Base-by-base conservation (phyloP, 306 rosid species). In the Cicer arietinum region DNA sequence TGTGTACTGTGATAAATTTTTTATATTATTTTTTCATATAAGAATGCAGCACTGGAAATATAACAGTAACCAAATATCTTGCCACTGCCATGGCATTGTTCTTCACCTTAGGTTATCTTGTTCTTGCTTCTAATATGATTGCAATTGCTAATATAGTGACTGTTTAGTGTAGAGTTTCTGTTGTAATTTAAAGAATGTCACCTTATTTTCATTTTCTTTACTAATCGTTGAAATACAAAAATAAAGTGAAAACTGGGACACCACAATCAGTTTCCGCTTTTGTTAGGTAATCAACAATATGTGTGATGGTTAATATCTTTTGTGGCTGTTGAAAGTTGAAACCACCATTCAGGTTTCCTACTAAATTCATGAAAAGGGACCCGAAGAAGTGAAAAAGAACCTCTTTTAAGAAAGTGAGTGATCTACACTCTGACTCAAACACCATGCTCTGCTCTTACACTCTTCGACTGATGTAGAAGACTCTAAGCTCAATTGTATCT, bases 21-120 rank as follows among this genome's bases (percentile, higher is more conserved):
- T 60, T 1, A 62, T 37, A 25, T 25, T 3, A 4, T 30, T 30
- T 77, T 65, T 39, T 10, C 2, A 17, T 61, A 61, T 67, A 17
- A 59, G 67, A 67, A 73, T 77, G 74, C 25, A 17, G 17, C 67
- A 48, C 50, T 14, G 39, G 45, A 71, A 66, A 22, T 8, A 73
- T 54, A 64, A 41, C 41, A 58, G 65, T 53, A 54, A 64, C 37
- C 30, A 14, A 22, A 46, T 54, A 67, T 48, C 25, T 51, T 37
- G 63, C 51, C 54, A 67, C 11, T 47, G 16, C 44, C 16, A 60
- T 10, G 18, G n/a, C 75, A 1, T 57, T 61, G 14, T 22, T 39
- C 57, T 52, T 42, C 51, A 44, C 68, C 52, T 35, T 2, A 73
- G 43, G 67, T 75, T 69, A 60, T 8, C 14, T 8, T 14, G 44